Evolutionary conservation across 331 rosid genomes (phyloP), one percentile per base, ranked within the genome.

Genomic region (Pyracantha coccinea): DNA sequence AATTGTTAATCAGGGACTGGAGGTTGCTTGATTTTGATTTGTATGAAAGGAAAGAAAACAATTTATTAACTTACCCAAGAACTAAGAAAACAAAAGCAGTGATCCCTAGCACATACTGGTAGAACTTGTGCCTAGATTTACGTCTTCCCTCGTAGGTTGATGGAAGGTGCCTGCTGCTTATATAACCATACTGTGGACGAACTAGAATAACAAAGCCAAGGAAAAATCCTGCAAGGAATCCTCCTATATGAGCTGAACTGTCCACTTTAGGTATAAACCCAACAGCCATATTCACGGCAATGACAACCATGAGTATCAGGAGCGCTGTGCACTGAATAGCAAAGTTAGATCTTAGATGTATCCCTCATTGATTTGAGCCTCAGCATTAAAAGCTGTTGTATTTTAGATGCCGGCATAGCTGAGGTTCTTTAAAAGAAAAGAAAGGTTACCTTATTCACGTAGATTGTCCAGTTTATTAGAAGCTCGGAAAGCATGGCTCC

Each of bases 401-500:
- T 38, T 38, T 38, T 11, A 38, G 45, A 38, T 10, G 21, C 12
- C 0, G 24, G 59, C 13, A 2, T 60, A 25, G 33, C 17, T 60
- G 62, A 12, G 35, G 12, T 60, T 60, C 10, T 12, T 60, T 24
- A 38, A 11, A 38, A 11, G 15, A 38, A 15, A 19, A 28, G 31
- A 15, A 5, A n/a, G 21, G 23, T 64, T 76, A 90, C 99, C 95
- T 92, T 92, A 8, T 89, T 90, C 63, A 85, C 81, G 61, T 92
- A 92, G 69, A 88, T 85, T 73, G 96, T 81, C 99, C 97, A 95
- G 77, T 95, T 95, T 27, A 84, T 90, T n/a, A 95, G 78, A 77
- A 95, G 97, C 88, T 95, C 99, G 15, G 99, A 92, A 71, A 95
- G 93, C 99, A 90, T 87, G 80, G 92, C 86, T 66, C 97, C 99